These are phyloP conservation scores for Umbilicus rupestris DNA, from an alignment of 164 flowering plant genomes.

Conservation along the genomic window DNA sequence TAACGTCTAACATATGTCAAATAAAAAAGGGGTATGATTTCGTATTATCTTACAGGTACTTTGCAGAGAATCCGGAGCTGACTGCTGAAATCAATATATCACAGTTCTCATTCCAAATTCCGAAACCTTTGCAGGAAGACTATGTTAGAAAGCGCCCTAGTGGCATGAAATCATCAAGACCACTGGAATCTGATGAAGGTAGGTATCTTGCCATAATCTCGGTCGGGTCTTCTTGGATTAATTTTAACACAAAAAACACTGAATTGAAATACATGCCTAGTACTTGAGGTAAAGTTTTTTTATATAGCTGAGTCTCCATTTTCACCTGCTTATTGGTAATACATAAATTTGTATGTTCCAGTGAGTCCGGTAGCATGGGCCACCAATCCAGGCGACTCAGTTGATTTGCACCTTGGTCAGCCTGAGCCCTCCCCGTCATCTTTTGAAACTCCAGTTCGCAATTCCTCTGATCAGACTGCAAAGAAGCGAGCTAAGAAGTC, in stretches of 20 bases:
- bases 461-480: background rate
- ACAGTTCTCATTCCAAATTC: conserved; percentile 5
- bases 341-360: no score
- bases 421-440: background rate
- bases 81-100: background rate
- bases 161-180: background rate
- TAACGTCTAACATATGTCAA: no score
- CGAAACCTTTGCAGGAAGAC: conserved; percentile 3
- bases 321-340: no score
- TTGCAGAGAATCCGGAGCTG: conserved; percentile 6
- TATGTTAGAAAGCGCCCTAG: conserved; percentile 3
- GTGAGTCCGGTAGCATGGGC: no score
- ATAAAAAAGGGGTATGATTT: background rate
- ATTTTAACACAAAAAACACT: no score
- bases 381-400: background rate
- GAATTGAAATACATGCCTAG: no score
- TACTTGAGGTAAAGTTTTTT: no score
- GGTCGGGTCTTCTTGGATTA: no score
- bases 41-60: background rate
- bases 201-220: no score
- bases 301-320: no score
- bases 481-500: conserved; percentile 3
- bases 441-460: conserved; percentile 1
- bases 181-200: no score
- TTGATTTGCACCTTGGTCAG: background rate